phyloP scores from a whole-genome alignment of 2,329 filamentous ascomycete genomes.

The Aspergillus uvarum region DNA sequence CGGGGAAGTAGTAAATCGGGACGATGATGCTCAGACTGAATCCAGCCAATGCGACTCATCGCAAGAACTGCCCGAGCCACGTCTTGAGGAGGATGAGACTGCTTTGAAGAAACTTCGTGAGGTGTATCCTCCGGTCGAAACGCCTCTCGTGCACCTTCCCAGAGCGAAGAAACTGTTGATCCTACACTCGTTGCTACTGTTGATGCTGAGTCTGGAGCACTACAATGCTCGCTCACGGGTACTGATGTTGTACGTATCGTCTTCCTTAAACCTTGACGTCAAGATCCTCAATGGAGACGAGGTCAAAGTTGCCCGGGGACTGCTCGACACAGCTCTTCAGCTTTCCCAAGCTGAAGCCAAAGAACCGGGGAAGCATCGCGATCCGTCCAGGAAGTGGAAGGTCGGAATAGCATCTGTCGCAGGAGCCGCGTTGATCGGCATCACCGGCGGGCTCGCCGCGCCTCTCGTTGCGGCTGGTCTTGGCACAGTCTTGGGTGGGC shows the following conservation, averaged over 20 bases:
- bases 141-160: conserved; percentile 49
- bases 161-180: conserved; percentile 59
- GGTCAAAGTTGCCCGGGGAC: conserved; percentile 68
- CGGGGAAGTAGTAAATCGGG: conserved; percentile 63
- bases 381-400: conserved; percentile 68
- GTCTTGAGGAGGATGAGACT: conserved; percentile 25
- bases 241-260: conserved; percentile 67
- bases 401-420: conserved; percentile 85
- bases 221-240: conserved; percentile 74
- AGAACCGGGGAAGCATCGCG: conserved; percentile 67
- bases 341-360: conserved; percentile 76
- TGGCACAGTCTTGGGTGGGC: conserved; percentile 73
- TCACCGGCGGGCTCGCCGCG: conserved; percentile 75
- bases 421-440: conserved; percentile 80
- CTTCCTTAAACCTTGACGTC: conserved; percentile 67
- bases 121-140: conserved; percentile 61
- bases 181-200: conserved; percentile 68
- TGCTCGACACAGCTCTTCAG: conserved; percentile 73
- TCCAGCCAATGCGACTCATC: conserved; percentile 25
- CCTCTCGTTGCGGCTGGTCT: conserved; percentile 76
- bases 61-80: conserved; percentile 22
- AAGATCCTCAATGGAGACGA: conserved; percentile 69
- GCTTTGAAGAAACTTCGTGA: conserved; percentile 30
- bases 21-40: conserved; percentile 45
- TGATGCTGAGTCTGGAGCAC: conserved; percentile 73